phyloP scores from a whole-genome alignment of 306 rosid species.

The Arachis stenosperma region DNA sequence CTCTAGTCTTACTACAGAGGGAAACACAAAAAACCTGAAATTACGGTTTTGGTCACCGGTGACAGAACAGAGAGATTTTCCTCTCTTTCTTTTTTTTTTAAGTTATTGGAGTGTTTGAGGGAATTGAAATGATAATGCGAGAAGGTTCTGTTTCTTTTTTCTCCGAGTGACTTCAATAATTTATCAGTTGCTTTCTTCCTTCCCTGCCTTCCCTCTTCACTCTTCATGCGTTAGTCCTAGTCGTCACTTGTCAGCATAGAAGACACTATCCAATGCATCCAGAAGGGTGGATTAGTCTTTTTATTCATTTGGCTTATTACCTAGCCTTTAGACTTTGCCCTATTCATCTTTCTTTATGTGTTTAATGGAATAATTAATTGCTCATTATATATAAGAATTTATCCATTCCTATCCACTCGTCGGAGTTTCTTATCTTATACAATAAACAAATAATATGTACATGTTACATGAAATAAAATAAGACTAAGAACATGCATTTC shows the following conservation, averaged over 20 bases:
- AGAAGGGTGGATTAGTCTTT: constrained; percentile 31
- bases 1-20: too few species aligned
- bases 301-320: not conserved
- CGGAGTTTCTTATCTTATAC: not conserved
- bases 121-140: constrained; percentile 8
- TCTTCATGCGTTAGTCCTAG: too few species aligned
- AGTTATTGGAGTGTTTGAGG: constrained; percentile 6
- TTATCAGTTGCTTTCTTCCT: constrained; percentile 10
- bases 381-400: constrained; percentile 3
- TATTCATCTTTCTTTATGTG: too few species aligned
- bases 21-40: not conserved
- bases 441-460: too few species aligned
- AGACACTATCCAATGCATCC: not conserved
- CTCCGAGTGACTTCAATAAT: not conserved
- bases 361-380: not conserved
- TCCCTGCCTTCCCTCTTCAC: not conserved
- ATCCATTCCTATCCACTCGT: not conserved
- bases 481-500: not conserved
- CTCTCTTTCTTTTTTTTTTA: not conserved
- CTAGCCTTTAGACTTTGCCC: not conserved
- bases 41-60: constrained; percentile 28
- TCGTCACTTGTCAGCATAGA: constrained; percentile 4
- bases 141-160: not conserved
- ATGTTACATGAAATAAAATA: too few species aligned
- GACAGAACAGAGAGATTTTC: not conserved